phyloP scores from a whole-genome alignment of 306 rosid genomes.

The Cyamopsis tetragonoloba region DNA sequence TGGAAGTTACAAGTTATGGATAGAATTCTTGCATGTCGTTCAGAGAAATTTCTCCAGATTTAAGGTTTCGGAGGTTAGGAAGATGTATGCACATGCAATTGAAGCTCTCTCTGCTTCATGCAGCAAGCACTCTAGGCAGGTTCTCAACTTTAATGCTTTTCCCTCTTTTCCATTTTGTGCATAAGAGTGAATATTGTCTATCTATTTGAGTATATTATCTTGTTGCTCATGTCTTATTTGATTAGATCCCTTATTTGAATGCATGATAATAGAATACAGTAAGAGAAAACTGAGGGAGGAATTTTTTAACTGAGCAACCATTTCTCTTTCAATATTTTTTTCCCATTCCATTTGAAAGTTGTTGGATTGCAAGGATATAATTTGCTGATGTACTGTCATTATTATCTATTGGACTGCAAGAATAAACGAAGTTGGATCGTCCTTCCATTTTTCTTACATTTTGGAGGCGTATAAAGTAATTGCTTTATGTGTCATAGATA shows the following conservation, averaged over 20 bases:
- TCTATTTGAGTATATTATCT: slow-evolving; percentile 24
- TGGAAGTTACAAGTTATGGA: slow-evolving; percentile 75
- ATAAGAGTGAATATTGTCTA: not conserved
- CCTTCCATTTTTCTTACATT: slow-evolving; percentile 13
- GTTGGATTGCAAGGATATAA: not conserved
- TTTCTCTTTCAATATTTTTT: not conserved
- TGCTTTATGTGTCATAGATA: slow-evolving; percentile 12
- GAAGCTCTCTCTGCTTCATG: slow-evolving; percentile 87
- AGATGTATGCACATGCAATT: slow-evolving; percentile 85
- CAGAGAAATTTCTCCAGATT: slow-evolving; percentile 91
- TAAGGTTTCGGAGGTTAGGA: slow-evolving; percentile 85
- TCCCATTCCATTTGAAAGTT: not conserved
- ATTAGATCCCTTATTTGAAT: slow-evolving; percentile 5
- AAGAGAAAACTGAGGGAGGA: slow-evolving; percentile 1
- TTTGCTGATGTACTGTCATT: not conserved
- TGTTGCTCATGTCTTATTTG: not conserved
- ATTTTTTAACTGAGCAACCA: not conserved
- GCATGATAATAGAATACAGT: not conserved
- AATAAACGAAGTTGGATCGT: slow-evolving; percentile 11
- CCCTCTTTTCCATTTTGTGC: slow-evolving; percentile 4
- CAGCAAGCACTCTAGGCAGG: slow-evolving; percentile 96
- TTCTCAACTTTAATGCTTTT: slow-evolving; percentile 49
- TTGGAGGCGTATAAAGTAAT: slow-evolving; percentile 21
- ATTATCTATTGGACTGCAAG: not conserved
- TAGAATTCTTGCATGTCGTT: slow-evolving; percentile 74